Percentiles rank a stretch among this genome's conserved stretches.
These are phyloP conservation scores for Saccharomyces uvarum DNA, from an alignment of 1,139 yeast genomes.

Conservation along the genomic window DNA sequence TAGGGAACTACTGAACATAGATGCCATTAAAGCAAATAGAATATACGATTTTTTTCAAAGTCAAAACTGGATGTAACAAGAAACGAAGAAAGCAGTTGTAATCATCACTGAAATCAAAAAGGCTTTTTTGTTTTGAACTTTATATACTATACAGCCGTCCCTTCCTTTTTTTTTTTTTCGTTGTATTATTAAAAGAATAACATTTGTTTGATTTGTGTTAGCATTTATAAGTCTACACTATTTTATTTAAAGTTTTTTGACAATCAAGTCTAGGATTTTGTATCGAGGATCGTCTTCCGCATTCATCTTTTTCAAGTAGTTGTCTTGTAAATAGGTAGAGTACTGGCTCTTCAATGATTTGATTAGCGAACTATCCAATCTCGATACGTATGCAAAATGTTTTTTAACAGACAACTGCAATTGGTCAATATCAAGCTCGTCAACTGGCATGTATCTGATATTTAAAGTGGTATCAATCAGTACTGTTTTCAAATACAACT, in stretches of 20 bases:
- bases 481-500: conserved; percentile 34
- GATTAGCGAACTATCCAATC: conserved; percentile 31
- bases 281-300: conserved; percentile 29
- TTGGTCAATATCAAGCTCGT: conserved; percentile 38
- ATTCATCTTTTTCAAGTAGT: conserved; percentile 24
- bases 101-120: background rate
- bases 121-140: background rate
- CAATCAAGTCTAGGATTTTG: conserved; percentile 31
- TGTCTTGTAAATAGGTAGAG: conserved; percentile 37
- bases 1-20: conserved; percentile 73
- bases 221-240: background rate
- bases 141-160: background rate
- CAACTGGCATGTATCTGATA: conserved; percentile 43
- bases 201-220: background rate
- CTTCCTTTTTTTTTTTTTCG: background rate
- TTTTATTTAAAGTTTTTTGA: conserved; percentile 27
- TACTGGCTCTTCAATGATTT: conserved; percentile 42
- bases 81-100: conserved; percentile 1
- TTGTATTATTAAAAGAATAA: background rate
- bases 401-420: conserved; percentile 67
- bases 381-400: conserved; percentile 53
- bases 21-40: conserved; percentile 75
- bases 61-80: conserved; percentile 65
- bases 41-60: conserved; percentile 87
- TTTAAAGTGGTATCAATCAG: conserved; percentile 60